phyloP scores from a whole-genome alignment of 2,329 filamentous ascomycete genomes.

The Alternaria postmessia region DNA sequence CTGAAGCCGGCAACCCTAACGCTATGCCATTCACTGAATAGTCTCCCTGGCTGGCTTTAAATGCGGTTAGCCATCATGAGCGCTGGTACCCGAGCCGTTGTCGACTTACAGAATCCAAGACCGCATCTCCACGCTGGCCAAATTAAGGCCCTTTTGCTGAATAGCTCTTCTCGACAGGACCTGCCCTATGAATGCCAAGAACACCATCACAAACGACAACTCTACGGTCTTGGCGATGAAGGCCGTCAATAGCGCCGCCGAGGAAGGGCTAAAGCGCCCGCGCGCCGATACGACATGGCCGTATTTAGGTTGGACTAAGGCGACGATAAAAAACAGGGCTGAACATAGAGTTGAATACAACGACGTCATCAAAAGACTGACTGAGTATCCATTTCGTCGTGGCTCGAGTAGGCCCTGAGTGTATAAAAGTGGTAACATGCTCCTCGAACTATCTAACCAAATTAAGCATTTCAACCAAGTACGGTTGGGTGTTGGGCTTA shows the following conservation, averaged over 20 bases:
- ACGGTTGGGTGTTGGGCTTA: not conserved
- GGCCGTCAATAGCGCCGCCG: conserved; percentile 69
- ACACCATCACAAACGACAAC: conserved; percentile 75
- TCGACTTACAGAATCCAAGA: conserved; percentile 14
- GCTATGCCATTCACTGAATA: conserved; percentile 71
- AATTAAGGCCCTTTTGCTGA: conserved; percentile 10
- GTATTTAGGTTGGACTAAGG: conserved; percentile 67
- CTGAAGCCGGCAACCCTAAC: conserved; percentile 68
- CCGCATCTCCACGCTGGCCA: conserved; percentile 14
- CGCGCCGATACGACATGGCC: conserved; percentile 61
- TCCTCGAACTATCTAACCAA: conserved; percentile 10
- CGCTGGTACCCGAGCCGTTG: not conserved
- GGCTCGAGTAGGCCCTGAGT: conserved; percentile 10
- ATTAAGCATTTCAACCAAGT: not conserved
- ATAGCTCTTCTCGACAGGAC: conserved; percentile 55
- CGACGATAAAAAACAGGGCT: conserved; percentile 66
- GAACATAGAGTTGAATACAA: conserved; percentile 68
- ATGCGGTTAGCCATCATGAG: not conserved
- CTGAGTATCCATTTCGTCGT: conserved; percentile 8
- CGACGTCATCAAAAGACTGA: conserved; percentile 50
- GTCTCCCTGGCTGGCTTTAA: conserved; percentile 64
- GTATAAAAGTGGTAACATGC: conserved; percentile 12
- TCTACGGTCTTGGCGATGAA: conserved; percentile 77
- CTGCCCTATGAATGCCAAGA: conserved; percentile 75
- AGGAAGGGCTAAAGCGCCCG: conserved; percentile 63